phyloP scores from a whole-genome alignment of 164 flowering plant genomes.

The Taxillus chinensis region DNA sequence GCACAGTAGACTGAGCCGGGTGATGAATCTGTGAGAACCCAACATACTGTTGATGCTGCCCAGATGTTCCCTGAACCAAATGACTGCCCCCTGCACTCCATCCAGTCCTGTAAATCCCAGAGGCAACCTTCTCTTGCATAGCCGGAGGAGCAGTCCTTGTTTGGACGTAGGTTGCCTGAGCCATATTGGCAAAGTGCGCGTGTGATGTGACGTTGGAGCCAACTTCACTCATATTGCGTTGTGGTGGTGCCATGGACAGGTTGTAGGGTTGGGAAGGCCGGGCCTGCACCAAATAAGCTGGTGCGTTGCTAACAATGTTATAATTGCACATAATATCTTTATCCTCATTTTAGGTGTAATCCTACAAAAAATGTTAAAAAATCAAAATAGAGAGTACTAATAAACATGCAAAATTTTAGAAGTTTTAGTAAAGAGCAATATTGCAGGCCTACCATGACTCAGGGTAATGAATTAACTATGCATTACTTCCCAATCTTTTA shows the following conservation, averaged over 20 bases:
- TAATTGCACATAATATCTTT: slow-evolving; percentile 36
- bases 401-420: not conserved
- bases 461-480: slow-evolving; percentile 47
- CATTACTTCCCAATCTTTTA: slow-evolving; percentile 25
- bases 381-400: slow-evolving; percentile 2
- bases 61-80: no score
- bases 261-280: no score
- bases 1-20: slow-evolving; percentile 52
- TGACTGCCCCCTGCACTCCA: no score
- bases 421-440: not conserved
- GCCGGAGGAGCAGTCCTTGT: no score
- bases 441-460: slow-evolving; percentile 39
- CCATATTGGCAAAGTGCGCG: no score
- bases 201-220: no score
- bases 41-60: slow-evolving; percentile 12
- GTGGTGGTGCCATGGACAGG: no score
- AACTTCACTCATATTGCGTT: no score
- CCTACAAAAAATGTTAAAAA: slow-evolving; percentile 25
- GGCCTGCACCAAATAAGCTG: no score
- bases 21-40: slow-evolving; percentile 61
- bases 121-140: no score
- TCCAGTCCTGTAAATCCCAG: no score
- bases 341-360: slow-evolving; percentile 33
- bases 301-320: slow-evolving; percentile 41
- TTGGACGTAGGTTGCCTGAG: no score